These are phyloP conservation scores for Taiozyma onychis DNA, from an alignment of 1,139 yeast species.

Conservation along the genomic window DNA sequence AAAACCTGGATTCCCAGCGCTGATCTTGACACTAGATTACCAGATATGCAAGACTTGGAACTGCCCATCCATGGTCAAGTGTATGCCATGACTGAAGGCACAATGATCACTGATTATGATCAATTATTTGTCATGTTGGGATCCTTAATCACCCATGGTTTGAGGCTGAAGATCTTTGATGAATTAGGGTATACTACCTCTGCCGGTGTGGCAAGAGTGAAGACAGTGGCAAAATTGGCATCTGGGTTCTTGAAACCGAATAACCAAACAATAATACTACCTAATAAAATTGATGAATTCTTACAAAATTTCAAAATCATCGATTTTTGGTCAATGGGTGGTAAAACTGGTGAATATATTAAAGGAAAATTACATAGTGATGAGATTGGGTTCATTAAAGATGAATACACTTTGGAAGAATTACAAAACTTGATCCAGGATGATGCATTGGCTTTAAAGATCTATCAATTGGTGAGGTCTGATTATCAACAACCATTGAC, in stretches of 20 bases:
- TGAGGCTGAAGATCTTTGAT: slow-evolving; percentile 47
- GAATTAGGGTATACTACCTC: slow-evolving; percentile 81
- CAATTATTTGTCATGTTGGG: slow-evolving; percentile 69
- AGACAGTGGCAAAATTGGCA: slow-evolving; percentile 81
- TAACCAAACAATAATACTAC: slow-evolving; percentile 70
- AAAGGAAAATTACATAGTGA: slow-evolving; percentile 35
- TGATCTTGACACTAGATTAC: slow-evolving; percentile 35
- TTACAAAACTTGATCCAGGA: slow-evolving; percentile 37
- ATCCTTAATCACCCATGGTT: slow-evolving; percentile 46
- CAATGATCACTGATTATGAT: slow-evolving; percentile 67
- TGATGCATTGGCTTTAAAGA: slow-evolving; percentile 37
- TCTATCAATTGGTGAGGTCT: slow-evolving; percentile 66
- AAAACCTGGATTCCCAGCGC: slow-evolving; percentile 12
- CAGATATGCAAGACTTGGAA: slow-evolving; percentile 25
- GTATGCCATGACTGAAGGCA: slow-evolving; percentile 13
- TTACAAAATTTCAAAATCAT: slow-evolving; percentile 55
- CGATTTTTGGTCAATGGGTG: slow-evolving; percentile 90
- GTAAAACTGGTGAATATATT: slow-evolving; percentile 71
- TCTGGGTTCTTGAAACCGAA: slow-evolving; percentile 84
- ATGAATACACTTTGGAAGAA: slow-evolving; percentile 26
- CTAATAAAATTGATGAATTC: slow-evolving; percentile 43
- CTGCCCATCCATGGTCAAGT: slow-evolving; percentile 16
- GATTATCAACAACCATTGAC: slow-evolving; percentile 45
- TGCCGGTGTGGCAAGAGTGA: slow-evolving; percentile 77
- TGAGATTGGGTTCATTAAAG: slow-evolving; percentile 42